A percentile compares a stretch with the other conserved stretches of the same genome.
These are phyloP conservation scores for Pyrus pyrifolia DNA, from an alignment of 306 rosid genomes.

Conservation along the genomic window DNA sequence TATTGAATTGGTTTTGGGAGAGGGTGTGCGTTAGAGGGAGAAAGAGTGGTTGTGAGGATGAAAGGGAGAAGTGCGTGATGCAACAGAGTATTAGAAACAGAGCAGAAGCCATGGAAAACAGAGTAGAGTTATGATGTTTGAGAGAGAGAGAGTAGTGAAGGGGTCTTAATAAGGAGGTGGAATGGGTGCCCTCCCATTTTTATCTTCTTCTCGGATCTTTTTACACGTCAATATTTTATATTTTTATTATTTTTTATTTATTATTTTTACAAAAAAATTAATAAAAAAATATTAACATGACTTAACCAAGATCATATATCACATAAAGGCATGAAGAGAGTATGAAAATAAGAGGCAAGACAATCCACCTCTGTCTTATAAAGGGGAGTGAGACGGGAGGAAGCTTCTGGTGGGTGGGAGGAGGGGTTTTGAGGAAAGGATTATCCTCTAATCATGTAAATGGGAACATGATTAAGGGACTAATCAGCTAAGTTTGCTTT, in stretches of 20 bases:
- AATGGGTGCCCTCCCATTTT: too few relatives aligned
- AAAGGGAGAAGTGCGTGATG: conserved; percentile 18
- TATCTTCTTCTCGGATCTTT: too few relatives aligned
- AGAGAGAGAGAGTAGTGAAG: not conserved
- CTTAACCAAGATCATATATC: too few relatives aligned
- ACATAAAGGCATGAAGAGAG: too few relatives aligned
- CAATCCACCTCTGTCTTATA: conserved; percentile 1
- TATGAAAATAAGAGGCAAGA: too few relatives aligned
- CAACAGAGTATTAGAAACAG: conserved; percentile 39
- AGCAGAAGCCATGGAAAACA: conserved; percentile 41
- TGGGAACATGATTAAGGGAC: not conserved
- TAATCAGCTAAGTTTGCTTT: not conserved
- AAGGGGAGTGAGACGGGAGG: not conserved
- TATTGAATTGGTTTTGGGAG: conserved; percentile 53
- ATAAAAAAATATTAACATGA: too few relatives aligned
- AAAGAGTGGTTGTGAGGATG: conserved; percentile 26
- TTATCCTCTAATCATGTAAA: not conserved
- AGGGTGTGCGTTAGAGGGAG: conserved; percentile 63
- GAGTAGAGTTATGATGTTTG: not conserved
- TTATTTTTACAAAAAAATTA: too few relatives aligned
- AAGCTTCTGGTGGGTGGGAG: conserved; percentile 14
- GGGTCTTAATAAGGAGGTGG: not conserved
- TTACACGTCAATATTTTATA: too few relatives aligned
- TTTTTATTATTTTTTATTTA: too few relatives aligned
- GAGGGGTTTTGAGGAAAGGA: not conserved